A percentile compares a stretch with the other conserved stretches of the same genome.
Evolutionary conservation across 2,329 filamentous ascomycete species (phyloP).

Genomic region (Fusarium marasasianum): DNA sequence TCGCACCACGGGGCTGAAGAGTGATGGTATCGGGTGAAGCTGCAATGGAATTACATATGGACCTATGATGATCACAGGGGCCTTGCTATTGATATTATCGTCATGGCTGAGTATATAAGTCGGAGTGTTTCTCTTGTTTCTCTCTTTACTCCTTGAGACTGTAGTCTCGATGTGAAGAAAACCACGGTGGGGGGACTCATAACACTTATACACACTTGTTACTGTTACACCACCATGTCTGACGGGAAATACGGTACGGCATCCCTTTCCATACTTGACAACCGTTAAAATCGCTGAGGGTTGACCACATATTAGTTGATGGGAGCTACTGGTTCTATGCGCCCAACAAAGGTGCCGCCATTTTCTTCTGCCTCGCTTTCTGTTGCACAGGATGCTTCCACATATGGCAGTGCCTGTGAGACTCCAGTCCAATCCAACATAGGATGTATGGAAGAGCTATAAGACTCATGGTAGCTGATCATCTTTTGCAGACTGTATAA

Average conservation of each 20-base stretch:
- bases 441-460: too few species aligned
- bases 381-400: constrained; percentile 50
- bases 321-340: constrained; percentile 58
- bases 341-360: constrained; percentile 57
- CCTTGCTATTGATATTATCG: neutral
- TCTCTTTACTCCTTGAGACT: neutral
- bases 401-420: constrained; percentile 59
- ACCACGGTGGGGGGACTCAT: neutral
- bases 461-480: neutral
- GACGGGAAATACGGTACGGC: constrained; percentile 47
- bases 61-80: neutral
- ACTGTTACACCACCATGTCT: constrained; percentile 29
- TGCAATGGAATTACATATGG: neutral
- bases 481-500: constrained; percentile 58
- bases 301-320: constrained; percentile 44
- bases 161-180: neutral
- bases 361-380: constrained; percentile 58
- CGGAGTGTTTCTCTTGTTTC: neutral
- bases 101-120: constrained; percentile 18
- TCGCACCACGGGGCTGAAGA: constrained; percentile 19
- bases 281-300: neutral
- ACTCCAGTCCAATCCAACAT: neutral
- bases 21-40: neutral
- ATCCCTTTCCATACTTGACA: neutral
- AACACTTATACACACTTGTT: neutral